Evolutionary conservation across 2,329 filamentous ascomycete genomes (phyloP).

Genomic region (Botryotinia convoluta): DNA sequence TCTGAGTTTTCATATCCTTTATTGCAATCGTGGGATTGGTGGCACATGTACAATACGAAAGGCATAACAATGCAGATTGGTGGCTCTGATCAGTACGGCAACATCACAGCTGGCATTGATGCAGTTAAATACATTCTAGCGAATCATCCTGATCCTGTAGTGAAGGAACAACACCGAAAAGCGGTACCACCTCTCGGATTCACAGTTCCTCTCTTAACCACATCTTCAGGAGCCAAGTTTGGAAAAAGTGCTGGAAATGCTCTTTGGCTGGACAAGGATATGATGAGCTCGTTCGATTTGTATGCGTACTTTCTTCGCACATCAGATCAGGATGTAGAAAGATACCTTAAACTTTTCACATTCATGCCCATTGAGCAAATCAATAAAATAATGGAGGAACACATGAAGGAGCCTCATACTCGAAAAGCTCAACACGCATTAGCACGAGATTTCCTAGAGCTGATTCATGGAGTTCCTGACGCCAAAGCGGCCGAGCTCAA

Average conservation of each 20-base stretch:
- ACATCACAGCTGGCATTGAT: constrained; percentile 88
- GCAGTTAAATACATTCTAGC: constrained; percentile 73
- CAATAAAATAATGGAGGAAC: constrained; percentile 61
- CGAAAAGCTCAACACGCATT: constrained; percentile 79
- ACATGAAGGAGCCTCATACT: constrained; percentile 64
- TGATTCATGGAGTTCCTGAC: constrained; percentile 69
- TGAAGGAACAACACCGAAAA: constrained; percentile 45
- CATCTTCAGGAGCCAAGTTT: constrained; percentile 82
- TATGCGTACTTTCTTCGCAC: constrained; percentile 88
- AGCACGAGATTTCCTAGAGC: constrained; percentile 75
- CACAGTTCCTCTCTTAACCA: constrained; percentile 86
- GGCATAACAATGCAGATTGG: constrained; percentile 84
- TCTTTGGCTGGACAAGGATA: constrained; percentile 80
- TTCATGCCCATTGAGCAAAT: constrained; percentile 77
- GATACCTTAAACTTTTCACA: constrained; percentile 83
- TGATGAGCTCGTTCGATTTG: constrained; percentile 80
- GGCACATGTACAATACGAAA: constrained; percentile 71
- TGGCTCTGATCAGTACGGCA: constrained; percentile 93
- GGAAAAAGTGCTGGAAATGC: constrained; percentile 95
- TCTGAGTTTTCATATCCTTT: constrained; percentile 92
- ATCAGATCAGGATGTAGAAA: constrained; percentile 76
- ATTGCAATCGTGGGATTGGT: constrained; percentile 96
- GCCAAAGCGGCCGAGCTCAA: constrained; percentile 60
- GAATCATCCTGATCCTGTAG: constrained; percentile 48
- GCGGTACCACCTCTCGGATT: constrained; percentile 67